phyloP scores from a whole-genome alignment of 2,329 filamentous ascomycete genomes.

The Aureobasidium sp. region DNA sequence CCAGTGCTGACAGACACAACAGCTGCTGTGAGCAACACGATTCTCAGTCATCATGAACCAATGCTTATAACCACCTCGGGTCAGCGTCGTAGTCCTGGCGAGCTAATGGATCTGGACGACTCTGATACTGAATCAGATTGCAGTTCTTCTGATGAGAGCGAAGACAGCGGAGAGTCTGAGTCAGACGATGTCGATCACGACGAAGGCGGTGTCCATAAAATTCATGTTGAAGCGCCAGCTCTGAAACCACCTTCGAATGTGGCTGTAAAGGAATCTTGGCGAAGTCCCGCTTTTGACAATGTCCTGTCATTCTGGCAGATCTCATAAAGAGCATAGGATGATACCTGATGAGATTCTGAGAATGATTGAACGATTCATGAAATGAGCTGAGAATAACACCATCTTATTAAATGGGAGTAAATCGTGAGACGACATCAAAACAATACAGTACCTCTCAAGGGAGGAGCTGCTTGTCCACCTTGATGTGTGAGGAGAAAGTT shows the following conservation, averaged over 20 bases:
- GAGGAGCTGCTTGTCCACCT: neutral
- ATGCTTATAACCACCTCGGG: constrained; percentile 17
- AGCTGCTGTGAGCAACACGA: constrained; percentile 16
- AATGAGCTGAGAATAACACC: neutral
- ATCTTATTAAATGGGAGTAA: neutral
- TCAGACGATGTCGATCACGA: neutral
- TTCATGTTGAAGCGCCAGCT: neutral
- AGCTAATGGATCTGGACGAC: neutral
- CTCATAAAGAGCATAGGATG: neutral
- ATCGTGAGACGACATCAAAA: neutral
- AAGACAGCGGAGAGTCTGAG: neutral
- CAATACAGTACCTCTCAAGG: neutral
- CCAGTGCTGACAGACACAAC: neutral
- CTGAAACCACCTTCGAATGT: neutral
- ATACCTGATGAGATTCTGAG: neutral
- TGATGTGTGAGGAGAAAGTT: constrained; percentile 11
- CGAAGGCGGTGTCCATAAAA: neutral
- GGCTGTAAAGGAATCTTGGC: neutral
- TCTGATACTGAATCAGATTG: neutral
- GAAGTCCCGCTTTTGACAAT: constrained; percentile 14
- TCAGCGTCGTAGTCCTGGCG: neutral
- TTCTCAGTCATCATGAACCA: constrained; percentile 8
- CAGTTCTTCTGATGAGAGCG: neutral
- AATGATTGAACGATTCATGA: neutral
- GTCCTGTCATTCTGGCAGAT: constrained; percentile 6